These are phyloP conservation scores for Sporothrix pallida DNA, from an alignment of 2,329 filamentous ascomycete genomes.

Conservation along the genomic window DNA sequence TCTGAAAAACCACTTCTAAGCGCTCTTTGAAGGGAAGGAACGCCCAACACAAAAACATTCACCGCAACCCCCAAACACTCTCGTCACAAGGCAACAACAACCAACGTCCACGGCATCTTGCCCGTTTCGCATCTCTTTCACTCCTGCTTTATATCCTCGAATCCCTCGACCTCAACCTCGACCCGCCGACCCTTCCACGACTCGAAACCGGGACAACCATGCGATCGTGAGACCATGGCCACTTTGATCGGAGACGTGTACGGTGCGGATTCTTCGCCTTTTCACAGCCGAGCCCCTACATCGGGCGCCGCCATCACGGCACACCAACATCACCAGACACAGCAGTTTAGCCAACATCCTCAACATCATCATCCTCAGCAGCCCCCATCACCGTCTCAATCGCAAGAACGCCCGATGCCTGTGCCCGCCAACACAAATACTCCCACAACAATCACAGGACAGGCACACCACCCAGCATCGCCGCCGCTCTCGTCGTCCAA, in stretches of 20 bases:
- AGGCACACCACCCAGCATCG: constrained; percentile 30
- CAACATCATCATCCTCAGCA: constrained; percentile 36
- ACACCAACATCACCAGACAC: constrained; percentile 53
- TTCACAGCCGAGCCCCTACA: constrained; percentile 57
- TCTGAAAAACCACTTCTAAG: constrained; percentile 19
- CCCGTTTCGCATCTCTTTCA: background rate
- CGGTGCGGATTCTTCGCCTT: constrained; percentile 72
- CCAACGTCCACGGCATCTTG: background rate
- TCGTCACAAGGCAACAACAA: background rate
- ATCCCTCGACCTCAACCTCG: background rate
- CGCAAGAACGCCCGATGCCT: constrained; percentile 20
- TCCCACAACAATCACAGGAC: background rate
- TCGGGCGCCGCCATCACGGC: constrained; percentile 47
- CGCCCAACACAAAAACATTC: background rate
- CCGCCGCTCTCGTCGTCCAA: constrained; percentile 42
- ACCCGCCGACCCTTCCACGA: too few species aligned
- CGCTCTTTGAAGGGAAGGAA: constrained; percentile 20
- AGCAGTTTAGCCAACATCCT: constrained; percentile 44
- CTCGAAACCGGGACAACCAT: background rate
- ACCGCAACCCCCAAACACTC: background rate
- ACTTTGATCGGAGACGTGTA: constrained; percentile 69
- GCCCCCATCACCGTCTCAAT: background rate
- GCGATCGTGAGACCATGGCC: constrained; percentile 59
- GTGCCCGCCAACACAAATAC: background rate
- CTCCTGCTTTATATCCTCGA: constrained; percentile 6